Evolutionary conservation across 1,284 basidiomycete genomes (phyloP).

Genomic region (Cryptococcus floricola): DNA sequence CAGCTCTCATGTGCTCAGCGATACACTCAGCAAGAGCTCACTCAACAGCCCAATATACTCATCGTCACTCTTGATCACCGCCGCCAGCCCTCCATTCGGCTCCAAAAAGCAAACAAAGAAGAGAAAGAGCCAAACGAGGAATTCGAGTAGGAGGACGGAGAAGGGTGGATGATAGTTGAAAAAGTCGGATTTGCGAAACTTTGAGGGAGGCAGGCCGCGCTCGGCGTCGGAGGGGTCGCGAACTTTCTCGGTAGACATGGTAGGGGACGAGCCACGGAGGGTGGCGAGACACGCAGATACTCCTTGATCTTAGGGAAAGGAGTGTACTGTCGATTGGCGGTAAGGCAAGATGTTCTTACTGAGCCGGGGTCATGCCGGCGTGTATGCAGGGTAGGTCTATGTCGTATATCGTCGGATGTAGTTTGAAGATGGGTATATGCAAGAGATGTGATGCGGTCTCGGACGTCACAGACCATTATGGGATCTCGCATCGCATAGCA

Average conservation of each 20-base stretch:
- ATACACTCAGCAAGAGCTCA: slow-evolving; percentile 10
- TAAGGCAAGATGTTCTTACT: too few species aligned
- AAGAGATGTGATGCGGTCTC: too few species aligned
- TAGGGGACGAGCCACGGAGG: neutral
- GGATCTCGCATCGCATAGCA: too few species aligned
- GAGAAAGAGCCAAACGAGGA: slow-evolving; percentile 12
- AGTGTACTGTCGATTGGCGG: too few species aligned
- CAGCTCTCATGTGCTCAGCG: neutral
- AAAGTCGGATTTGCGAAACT: slow-evolving; percentile 6
- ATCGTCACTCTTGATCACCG: slow-evolving; percentile 4
- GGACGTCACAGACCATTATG: too few species aligned
- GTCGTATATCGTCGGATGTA: too few species aligned
- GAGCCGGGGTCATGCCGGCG: too few species aligned
- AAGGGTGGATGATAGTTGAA: slow-evolving; percentile 21
- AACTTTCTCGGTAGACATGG: neutral
- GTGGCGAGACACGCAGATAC: too few species aligned
- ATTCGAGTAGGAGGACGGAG: slow-evolving; percentile 6
- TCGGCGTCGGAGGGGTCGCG: neutral
- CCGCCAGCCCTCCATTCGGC: slow-evolving; percentile 12
- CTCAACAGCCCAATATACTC: slow-evolving; percentile 21
- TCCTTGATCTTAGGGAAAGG: too few species aligned
- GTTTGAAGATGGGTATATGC: too few species aligned
- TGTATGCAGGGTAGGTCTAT: too few species aligned
- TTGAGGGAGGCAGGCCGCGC: neutral
- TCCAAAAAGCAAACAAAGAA: slow-evolving; percentile 11